Base-by-base conservation (phyloP, 768 basidiomycete species). In the Lentinula lateritia region DNA sequence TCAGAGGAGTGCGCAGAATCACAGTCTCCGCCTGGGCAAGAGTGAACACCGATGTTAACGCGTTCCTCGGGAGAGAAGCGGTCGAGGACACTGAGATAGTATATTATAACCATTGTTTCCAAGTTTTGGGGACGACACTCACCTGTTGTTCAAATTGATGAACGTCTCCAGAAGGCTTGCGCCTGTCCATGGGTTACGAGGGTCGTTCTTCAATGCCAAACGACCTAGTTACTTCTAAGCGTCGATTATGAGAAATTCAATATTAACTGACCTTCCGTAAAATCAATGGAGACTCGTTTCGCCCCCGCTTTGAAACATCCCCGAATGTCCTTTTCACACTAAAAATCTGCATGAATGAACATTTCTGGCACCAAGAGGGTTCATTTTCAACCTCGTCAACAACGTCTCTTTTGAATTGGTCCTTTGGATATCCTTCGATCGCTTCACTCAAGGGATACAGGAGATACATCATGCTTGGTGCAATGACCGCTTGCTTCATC, bases 211-310 rank as follows among this genome's bases (percentile, higher is more conserved):
- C 43, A 46, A 36, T 15, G 58, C 58, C 43, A 59, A 41, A 39
- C 58, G 58, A 18, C 58, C 58, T 59, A 8, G 9, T 15, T 8
- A 6, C 16, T 45, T 16, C 20, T 48, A 1, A 32, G 45, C 32
- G 35, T 28, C 9, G 9, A 3, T 15, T 3, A 18, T 12, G 15
- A 16, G n/a, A 20, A 10, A 15, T 2, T 1, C 46, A 39, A 28
- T 9, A 34, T 7, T 10, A 0, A 59, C 58, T 42, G 9, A 59
- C 58, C 58, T 59, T 59, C 58, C 8, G 58, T 59, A n/a, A 59
- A 59, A 50, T 59, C 58, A 18, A 59, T 48, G n/a, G 58, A 59
- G 16, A 59, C 58, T 45, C 58, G 38, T 34, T 59, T 59, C 34
- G 58, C 58, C 23, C 58, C 58, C 10, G 58, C 58, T 13, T 46